Conservation (phyloP, 176 grass and related monocot genomes). For the Carex pumila region DNA sequence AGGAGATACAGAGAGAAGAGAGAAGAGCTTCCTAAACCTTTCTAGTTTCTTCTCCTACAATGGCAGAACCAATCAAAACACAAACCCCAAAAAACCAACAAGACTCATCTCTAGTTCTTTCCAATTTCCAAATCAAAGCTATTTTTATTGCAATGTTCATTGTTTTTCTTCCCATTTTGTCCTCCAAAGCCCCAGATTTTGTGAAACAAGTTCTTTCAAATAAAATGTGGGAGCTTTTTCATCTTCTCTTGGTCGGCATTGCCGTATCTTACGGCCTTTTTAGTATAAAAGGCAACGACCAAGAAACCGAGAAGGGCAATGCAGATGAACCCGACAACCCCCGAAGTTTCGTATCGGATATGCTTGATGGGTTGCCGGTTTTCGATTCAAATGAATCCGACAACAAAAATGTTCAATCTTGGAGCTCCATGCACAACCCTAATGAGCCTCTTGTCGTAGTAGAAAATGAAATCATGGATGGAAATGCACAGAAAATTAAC, state of each 20-base stretch:
- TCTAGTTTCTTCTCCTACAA: constrained; percentile 14
- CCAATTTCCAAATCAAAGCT: constrained; percentile 44
- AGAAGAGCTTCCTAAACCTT: not conserved
- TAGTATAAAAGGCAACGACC: constrained; percentile 46
- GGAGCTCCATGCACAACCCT: constrained; percentile 44
- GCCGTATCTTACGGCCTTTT: constrained; percentile 70
- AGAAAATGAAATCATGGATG: constrained; percentile 14
- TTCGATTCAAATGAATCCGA: constrained; percentile 21
- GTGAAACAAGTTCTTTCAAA: constrained; percentile 15
- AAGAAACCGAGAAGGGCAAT: constrained; percentile 5
- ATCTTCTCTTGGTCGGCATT: constrained; percentile 70
- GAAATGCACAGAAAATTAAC: not conserved
- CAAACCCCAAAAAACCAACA: constrained; percentile 6
- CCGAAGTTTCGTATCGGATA: constrained; percentile 47
- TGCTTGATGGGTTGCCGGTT: constrained; percentile 39
- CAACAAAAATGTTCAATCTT: constrained; percentile 28
- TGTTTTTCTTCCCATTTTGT: constrained; percentile 51
- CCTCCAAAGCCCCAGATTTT: constrained; percentile 30
- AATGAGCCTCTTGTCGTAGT: constrained; percentile 46
- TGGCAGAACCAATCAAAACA: constrained; percentile 13
- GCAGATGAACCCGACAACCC: not conserved
- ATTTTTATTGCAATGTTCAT: constrained; percentile 46
- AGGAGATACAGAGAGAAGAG: constrained; percentile 9
- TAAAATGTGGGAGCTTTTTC: constrained; percentile 63
- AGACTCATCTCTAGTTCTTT: constrained; percentile 28